Evolutionary conservation across 2,329 filamentous ascomycete species (phyloP).

Genomic region (Nothophoma quercina): DNA sequence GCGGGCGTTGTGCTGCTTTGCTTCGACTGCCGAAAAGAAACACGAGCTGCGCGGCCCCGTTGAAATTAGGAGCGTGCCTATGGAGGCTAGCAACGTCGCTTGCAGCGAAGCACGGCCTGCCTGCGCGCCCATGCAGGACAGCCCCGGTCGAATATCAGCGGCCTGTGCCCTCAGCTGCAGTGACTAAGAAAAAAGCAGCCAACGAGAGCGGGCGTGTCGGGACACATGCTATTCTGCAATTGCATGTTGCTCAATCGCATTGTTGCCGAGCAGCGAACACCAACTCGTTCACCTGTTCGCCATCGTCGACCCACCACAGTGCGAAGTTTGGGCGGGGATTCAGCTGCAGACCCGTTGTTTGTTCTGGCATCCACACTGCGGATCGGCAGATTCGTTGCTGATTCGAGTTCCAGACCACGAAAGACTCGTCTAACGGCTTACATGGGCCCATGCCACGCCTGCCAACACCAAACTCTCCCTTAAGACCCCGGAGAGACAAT

Average conservation of each 20-base stretch:
- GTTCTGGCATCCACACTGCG: slow-evolving; percentile 2
- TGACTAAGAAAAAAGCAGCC: neutral
- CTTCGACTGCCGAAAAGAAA: slow-evolving; percentile 8
- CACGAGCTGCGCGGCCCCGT: slow-evolving; percentile 20
- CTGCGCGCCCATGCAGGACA: neutral
- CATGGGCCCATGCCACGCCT: slow-evolving; percentile 5
- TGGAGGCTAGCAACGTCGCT: slow-evolving; percentile 11
- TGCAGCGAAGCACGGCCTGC: slow-evolving; percentile 11
- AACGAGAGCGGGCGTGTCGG: neutral
- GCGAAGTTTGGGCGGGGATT: neutral
- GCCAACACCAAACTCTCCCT: neutral
- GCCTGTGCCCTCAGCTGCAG: neutral
- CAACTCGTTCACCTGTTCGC: neutral
- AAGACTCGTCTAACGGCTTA: slow-evolving; percentile 5
- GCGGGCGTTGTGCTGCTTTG: slow-evolving; percentile 6
- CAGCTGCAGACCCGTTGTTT: neutral
- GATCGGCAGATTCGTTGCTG: slow-evolving; percentile 9
- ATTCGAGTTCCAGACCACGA: slow-evolving; percentile 2
- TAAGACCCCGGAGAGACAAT: slow-evolving; percentile 1
- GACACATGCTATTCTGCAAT: slow-evolving; percentile 9
- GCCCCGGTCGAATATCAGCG: neutral
- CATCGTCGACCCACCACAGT: neutral
- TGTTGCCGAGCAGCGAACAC: neutral
- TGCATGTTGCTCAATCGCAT: slow-evolving; percentile 7
- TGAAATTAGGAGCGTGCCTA: slow-evolving; percentile 24